These are phyloP conservation scores for Pyrenophora seminiperda DNA, from an alignment of 2,329 filamentous ascomycete species.

Conservation along the genomic window DNA sequence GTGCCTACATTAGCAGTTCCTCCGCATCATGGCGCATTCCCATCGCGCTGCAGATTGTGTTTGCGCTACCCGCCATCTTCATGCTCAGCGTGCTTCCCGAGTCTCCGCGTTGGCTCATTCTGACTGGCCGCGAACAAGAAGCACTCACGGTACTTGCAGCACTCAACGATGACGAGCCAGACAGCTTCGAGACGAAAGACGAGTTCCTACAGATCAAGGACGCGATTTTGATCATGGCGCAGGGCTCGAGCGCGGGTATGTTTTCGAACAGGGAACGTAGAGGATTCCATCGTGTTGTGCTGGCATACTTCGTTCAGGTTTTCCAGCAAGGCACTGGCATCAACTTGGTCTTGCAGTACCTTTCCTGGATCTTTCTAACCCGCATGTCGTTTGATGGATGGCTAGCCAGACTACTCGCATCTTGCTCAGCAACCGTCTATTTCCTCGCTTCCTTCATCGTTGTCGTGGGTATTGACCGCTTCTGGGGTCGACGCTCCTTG, in stretches of 20 bases:
- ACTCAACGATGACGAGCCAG: slow-evolving; percentile 34
- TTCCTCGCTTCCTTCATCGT: slow-evolving; percentile 47
- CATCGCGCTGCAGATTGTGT: slow-evolving; percentile 63
- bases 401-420: slow-evolving; percentile 49
- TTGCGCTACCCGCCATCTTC: slow-evolving; percentile 60
- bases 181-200: slow-evolving; percentile 35
- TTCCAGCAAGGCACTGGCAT: slow-evolving; percentile 51
- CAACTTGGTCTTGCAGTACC: slow-evolving; percentile 43
- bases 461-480: slow-evolving; percentile 45
- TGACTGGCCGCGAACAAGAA: slow-evolving; percentile 59
- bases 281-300: slow-evolving; percentile 49
- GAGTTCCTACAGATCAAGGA: slow-evolving; percentile 51
- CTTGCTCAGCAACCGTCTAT: slow-evolving; percentile 47
- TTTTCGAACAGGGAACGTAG: slow-evolving; percentile 46
- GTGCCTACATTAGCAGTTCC: slow-evolving; percentile 51
- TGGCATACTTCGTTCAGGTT: slow-evolving; percentile 51
- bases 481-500: slow-evolving; percentile 42
- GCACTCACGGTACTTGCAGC: slow-evolving; percentile 40
- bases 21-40: slow-evolving; percentile 58
- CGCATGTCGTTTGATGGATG: slow-evolving; percentile 56
- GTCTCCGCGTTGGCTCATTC: slow-evolving; percentile 63
- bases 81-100: slow-evolving; percentile 60
- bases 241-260: slow-evolving; percentile 31
- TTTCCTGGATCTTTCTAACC: slow-evolving; percentile 58
- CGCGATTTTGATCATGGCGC: slow-evolving; percentile 38